Conservation (phyloP, 768 basidiomycete genomes). For the Paxillus rubicundulus region DNA sequence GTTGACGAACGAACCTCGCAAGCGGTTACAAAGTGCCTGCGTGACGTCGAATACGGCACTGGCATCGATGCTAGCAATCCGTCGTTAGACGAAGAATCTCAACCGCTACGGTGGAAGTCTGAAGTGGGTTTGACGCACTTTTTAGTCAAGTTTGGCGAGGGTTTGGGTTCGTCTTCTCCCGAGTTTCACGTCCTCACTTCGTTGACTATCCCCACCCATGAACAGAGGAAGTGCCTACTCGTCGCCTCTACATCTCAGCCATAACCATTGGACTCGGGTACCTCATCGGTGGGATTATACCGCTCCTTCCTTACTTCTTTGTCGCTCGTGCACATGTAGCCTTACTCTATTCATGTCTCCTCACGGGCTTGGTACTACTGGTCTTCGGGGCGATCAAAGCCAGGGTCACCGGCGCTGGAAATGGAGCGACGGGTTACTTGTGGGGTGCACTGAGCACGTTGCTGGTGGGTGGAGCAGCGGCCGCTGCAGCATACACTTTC, state of each 20-base stretch:
- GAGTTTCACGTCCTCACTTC: not conserved
- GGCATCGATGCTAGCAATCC: constrained; percentile 14
- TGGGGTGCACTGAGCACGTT: constrained; percentile 88
- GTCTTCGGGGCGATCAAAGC: constrained; percentile 92
- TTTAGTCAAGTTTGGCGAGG: constrained; percentile 94
- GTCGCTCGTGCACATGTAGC: constrained; percentile 65
- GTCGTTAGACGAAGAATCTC: constrained; percentile 52
- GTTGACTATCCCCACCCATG: not conserved
- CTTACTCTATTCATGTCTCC: constrained; percentile 68
- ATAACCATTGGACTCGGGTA: constrained; percentile 96
- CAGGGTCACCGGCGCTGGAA: constrained; percentile 79
- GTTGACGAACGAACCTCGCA: constrained; percentile 80
- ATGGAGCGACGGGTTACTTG: constrained; percentile 63
- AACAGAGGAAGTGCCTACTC: constrained; percentile 83
- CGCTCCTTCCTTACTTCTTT: constrained; percentile 92
- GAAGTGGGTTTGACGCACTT: constrained; percentile 90
- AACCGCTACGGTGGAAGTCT: constrained; percentile 61
- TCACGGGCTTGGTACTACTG: constrained; percentile 84
- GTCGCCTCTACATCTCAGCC: constrained; percentile 84
- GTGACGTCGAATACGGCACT: constrained; percentile 58
- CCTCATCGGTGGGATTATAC: constrained; percentile 89
- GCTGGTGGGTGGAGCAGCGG: constrained; percentile 87
- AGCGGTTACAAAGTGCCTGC: constrained; percentile 72
- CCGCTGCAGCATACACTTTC: constrained; percentile 66
- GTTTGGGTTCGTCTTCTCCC: constrained; percentile 57